Evolutionary conservation across 331 rosid genomes (phyloP).

Genomic region (Acacia concinna): DNA sequence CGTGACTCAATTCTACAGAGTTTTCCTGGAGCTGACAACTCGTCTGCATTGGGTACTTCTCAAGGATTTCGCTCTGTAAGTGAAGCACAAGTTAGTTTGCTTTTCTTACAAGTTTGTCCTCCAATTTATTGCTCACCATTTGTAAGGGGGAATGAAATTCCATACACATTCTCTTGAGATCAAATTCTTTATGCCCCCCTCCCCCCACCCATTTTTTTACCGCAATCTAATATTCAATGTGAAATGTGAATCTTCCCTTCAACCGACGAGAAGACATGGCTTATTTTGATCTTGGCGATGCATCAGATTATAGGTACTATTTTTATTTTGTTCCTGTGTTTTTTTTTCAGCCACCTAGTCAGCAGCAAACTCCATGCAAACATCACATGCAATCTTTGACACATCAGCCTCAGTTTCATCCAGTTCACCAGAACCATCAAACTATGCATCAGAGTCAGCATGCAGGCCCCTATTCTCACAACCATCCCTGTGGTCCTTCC

Average conservation of each 20-base stretch:
- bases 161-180: too few relatives aligned
- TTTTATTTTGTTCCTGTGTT: neutral
- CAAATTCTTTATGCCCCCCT: too few relatives aligned
- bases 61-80: slow-evolving; percentile 83
- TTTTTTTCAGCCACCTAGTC: slow-evolving; percentile 63
- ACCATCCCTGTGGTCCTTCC: slow-evolving; percentile 69
- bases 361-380: slow-evolving; percentile 69
- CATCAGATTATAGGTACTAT: neutral
- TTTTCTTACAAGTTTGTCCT: slow-evolving; percentile 20
- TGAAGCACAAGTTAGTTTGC: slow-evolving; percentile 40
- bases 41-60: slow-evolving; percentile 54
- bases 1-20: slow-evolving; percentile 53
- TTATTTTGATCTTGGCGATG: neutral
- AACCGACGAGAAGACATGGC: neutral
- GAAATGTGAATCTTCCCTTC: neutral
- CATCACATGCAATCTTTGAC: slow-evolving; percentile 70
- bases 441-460: slow-evolving; percentile 78
- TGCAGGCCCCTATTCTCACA: slow-evolving; percentile 69
- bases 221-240: neutral
- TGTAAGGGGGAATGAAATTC: too few relatives aligned
- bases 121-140: slow-evolving; percentile 22
- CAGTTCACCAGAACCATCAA: slow-evolving; percentile 78
- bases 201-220: too few relatives aligned
- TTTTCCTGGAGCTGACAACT: slow-evolving; percentile 67
- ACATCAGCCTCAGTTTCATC: slow-evolving; percentile 82